Evolutionary conservation across 805 yeast species (phyloP).

Genomic region (Spathaspora passalidarum): DNA sequence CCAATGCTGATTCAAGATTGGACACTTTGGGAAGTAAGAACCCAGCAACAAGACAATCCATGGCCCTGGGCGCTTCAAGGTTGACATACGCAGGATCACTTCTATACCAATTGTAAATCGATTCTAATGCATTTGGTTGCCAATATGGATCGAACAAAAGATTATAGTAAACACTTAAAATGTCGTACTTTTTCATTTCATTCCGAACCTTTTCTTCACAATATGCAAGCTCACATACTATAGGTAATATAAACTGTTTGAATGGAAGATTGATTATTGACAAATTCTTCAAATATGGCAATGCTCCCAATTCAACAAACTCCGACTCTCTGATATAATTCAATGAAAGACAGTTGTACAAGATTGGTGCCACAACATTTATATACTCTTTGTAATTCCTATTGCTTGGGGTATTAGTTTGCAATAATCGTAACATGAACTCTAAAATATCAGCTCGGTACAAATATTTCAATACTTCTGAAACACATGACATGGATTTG

Average conservation of each 20-base stretch:
- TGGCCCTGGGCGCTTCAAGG: slow-evolving; percentile 23
- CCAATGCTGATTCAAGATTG: slow-evolving; percentile 43
- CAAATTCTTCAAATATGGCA: slow-evolving; percentile 42
- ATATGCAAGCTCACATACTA: slow-evolving; percentile 51
- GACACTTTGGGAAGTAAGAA: slow-evolving; percentile 37
- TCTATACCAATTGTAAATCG: slow-evolving; percentile 41
- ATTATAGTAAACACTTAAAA: slow-evolving; percentile 36
- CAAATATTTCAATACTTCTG: slow-evolving; percentile 28
- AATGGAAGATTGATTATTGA: slow-evolving; percentile 40
- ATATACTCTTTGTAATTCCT: slow-evolving; percentile 36
- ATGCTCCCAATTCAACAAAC: slow-evolving; percentile 44
- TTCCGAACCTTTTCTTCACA: slow-evolving; percentile 38
- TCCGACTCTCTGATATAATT: slow-evolving; percentile 44
- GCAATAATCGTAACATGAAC: slow-evolving; percentile 34
- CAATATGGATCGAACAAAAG: slow-evolving; percentile 51
- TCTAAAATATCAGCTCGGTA: slow-evolving; percentile 43
- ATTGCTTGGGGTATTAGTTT: slow-evolving; percentile 23
- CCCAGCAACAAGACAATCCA: slow-evolving; percentile 34
- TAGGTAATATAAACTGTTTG: slow-evolving; percentile 51
- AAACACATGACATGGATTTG: slow-evolving; percentile 38
- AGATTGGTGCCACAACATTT: slow-evolving; percentile 45
- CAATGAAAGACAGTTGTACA: slow-evolving; percentile 52
- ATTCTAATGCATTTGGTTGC: slow-evolving; percentile 55
- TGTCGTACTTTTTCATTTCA: slow-evolving; percentile 33
- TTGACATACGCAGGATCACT: slow-evolving; percentile 21